Evolutionary conservation across 768 basidiomycete species (phyloP), one percentile per base, ranked within the genome.

Genomic region (Xerocomellus chrysenteron): DNA sequence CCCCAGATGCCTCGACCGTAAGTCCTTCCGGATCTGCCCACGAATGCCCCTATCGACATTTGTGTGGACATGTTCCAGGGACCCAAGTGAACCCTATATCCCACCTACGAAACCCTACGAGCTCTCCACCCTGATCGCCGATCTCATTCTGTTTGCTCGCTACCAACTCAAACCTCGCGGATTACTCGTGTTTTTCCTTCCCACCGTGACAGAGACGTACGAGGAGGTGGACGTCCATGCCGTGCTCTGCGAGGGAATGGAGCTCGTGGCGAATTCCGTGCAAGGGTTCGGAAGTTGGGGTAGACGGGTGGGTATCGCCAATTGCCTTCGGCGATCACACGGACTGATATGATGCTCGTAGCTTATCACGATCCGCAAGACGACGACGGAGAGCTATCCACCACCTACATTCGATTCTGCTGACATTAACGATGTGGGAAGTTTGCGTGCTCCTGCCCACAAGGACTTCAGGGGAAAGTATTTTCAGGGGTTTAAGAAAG

Each of bases 221-320:
- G 83, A 88, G 57, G 90, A 91, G 61, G 75, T 97, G 2, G 97
- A 99, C 66, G 76, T 98, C 10, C 80, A 88, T 32, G 73, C 78
- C 1, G 82, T 92, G 71, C 78, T 93, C 5, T 91, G 89, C 62
- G 85, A 86, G 24, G 95, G 94, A 1, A 94, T 98, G 90, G 85
- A 85, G 62, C 73, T 98, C 19, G 78, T 94, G 42, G 87, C 88
- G 0, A 95, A 96, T 68, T 94, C 92, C 36, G 72, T 93, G 59
- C 94, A 99, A 72, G 86, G 89, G 64, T 99, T 98, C 66, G 94
- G 94, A 14, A 90, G 87, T 26, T 99, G 96, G 96, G 94, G 93
- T 1, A 78, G 96, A 62, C 74, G 96, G 68, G 94, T 94, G 66
- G 72, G 90, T 75, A 26, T 28, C 43, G 16, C 48, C 44, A 42